Evolutionary conservation across 1,284 basidiomycete genomes (phyloP).

Genomic region (Fomitopsis betulina): DNA sequence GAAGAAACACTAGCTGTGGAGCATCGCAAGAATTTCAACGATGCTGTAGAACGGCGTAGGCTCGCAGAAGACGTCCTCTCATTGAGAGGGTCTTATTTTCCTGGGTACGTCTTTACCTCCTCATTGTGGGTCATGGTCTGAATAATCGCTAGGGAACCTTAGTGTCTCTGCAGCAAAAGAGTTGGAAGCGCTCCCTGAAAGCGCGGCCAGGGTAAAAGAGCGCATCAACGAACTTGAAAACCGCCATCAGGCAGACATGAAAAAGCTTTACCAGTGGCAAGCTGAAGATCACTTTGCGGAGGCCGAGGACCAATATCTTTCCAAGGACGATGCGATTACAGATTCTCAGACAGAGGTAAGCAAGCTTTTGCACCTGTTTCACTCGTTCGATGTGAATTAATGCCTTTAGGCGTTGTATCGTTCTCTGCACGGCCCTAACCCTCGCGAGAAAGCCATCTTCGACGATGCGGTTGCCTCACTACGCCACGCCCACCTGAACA

Average conservation of each 20-base stretch:
- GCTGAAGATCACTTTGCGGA: slow-evolving; percentile 23
- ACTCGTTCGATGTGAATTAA: not conserved
- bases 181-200: slow-evolving; percentile 14
- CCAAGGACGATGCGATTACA: slow-evolving; percentile 13
- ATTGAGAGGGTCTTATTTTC: slow-evolving; percentile 23
- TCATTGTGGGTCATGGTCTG: not conserved
- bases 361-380: not conserved
- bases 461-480: slow-evolving; percentile 24
- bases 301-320: slow-evolving; percentile 16
- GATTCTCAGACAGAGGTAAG: slow-evolving; percentile 17
- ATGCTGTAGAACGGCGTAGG: slow-evolving; percentile 20
- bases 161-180: slow-evolving; percentile 19
- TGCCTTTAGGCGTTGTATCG: not conserved
- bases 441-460: slow-evolving; percentile 4
- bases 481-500: slow-evolving; percentile 38
- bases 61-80: slow-evolving; percentile 22
- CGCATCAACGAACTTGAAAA: slow-evolving; percentile 15
- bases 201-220: slow-evolving; percentile 12
- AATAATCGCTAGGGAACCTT: not conserved
- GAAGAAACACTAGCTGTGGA: not conserved
- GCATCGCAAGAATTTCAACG: slow-evolving; percentile 10
- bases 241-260: slow-evolving; percentile 18
- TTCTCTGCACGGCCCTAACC: not conserved
- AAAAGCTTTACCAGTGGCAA: slow-evolving; percentile 20
- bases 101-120: slow-evolving; percentile 16